phyloP scores from a whole-genome alignment of 169 alveolate genomes.

The Cytauxzoon felis region DNA sequence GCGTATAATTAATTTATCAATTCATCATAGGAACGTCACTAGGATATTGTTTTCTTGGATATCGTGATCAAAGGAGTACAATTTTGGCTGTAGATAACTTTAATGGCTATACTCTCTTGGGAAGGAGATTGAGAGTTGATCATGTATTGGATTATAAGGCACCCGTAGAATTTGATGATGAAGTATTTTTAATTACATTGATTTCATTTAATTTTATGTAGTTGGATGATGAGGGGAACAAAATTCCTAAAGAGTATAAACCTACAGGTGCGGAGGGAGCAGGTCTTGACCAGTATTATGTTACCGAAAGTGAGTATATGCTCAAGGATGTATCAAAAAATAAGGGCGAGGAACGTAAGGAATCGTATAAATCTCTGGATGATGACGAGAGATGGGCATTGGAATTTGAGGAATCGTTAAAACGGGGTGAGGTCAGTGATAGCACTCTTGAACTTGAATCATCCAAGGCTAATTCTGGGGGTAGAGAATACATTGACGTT shows the following conservation, averaged over 20 bases:
- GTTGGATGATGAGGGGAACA: conserved; percentile 60
- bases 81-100: conserved; percentile 98
- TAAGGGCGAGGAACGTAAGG: conserved; percentile 10
- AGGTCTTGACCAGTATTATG: conserved; percentile 76
- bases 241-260: conserved; percentile 64
- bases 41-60: conserved; percentile 95
- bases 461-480: conserved; percentile 1
- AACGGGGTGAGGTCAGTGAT: neutral
- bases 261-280: conserved; percentile 84
- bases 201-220: neutral
- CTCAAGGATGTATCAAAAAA: conserved; percentile 44
- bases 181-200: conserved; percentile 15
- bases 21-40: conserved; percentile 73
- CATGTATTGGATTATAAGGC: conserved; percentile 90
- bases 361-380: conserved; percentile 43
- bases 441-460: conserved; percentile 6
- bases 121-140: conserved; percentile 89
- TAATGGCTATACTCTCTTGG: conserved; percentile 88
- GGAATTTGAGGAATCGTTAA: conserved; percentile 69
- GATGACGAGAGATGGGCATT: conserved; percentile 76
- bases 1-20: neutral
- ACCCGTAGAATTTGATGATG: conserved; percentile 61
- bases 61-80: conserved; percentile 95
- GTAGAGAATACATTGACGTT: neutral
- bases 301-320: conserved; percentile 67